Percentiles rank a stretch among this genome's conserved stretches.
phyloP scores from a whole-genome alignment of 352 stramenopile genomes.

The Phytophthora sp. region DNA sequence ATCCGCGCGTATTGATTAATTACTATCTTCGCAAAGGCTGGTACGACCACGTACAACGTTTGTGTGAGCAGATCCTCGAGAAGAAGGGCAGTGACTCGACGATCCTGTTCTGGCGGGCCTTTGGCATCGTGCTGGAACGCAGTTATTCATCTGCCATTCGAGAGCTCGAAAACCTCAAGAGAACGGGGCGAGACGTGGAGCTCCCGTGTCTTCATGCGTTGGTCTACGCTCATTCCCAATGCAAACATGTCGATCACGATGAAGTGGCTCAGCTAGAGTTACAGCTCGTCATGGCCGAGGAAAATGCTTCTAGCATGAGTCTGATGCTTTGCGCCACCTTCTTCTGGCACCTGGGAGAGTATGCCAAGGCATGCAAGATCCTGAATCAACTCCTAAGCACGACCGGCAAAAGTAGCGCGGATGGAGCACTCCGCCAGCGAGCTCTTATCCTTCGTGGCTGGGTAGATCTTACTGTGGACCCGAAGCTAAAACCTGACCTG shows the following conservation, averaged over 20 bases:
- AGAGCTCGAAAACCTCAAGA: slow-evolving; percentile 84
- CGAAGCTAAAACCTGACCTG: slow-evolving; percentile 71
- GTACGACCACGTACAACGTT: slow-evolving; percentile 84
- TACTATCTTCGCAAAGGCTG: slow-evolving; percentile 90
- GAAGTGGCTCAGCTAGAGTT: slow-evolving; percentile 81
- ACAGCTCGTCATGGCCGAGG: slow-evolving; percentile 81
- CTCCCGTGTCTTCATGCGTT: slow-evolving; percentile 80
- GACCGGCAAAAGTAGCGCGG: slow-evolving; percentile 20
- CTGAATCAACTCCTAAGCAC: slow-evolving; percentile 60
- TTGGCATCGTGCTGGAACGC: slow-evolving; percentile 79
- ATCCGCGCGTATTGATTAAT: slow-evolving; percentile 80
- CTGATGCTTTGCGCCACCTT: slow-evolving; percentile 75
- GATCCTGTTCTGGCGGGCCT: slow-evolving; percentile 89
- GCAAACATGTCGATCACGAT: slow-evolving; percentile 81
- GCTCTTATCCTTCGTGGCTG: slow-evolving; percentile 72
- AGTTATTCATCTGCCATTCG: slow-evolving; percentile 85
- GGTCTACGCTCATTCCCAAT: slow-evolving; percentile 77
- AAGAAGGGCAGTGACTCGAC: slow-evolving; percentile 82
- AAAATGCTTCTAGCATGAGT: slow-evolving; percentile 58
- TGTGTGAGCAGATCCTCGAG: slow-evolving; percentile 79
- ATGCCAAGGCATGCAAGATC: slow-evolving; percentile 70
- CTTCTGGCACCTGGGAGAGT: slow-evolving; percentile 80
- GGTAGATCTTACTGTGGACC: slow-evolving; percentile 74
- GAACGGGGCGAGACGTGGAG: slow-evolving; percentile 74
- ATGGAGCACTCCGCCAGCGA: slow-evolving; percentile 46